Percentiles rank a stretch among this genome's conserved stretches.
These are phyloP conservation scores for Alternaria hordeiaustralica DNA, from an alignment of 2,329 filamentous ascomycete species.

Conservation along the genomic window DNA sequence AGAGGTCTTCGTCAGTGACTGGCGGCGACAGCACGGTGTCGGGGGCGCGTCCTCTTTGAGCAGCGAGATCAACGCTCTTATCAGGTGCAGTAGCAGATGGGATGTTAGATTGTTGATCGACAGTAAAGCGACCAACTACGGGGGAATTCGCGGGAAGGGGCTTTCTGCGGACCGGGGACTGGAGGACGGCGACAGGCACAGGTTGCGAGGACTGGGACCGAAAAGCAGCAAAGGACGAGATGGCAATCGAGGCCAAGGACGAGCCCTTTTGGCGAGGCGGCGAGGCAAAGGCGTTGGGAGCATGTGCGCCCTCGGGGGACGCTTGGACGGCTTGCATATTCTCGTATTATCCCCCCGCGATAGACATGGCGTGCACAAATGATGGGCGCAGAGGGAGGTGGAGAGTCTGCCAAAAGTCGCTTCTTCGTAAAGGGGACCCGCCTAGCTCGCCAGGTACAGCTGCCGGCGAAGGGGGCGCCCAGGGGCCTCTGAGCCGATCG, in stretches of 20 bases:
- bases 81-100: conserved; percentile 9
- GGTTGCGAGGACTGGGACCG: conserved; percentile 51
- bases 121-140: conserved; percentile 52
- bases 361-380: conserved; percentile 48
- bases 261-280: conserved; percentile 43
- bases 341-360: conserved; percentile 29
- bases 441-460: conserved; percentile 31
- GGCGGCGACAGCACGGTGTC: conserved; percentile 40
- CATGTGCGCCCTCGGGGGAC: conserved; percentile 26
- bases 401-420: conserved; percentile 28
- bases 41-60: conserved; percentile 32
- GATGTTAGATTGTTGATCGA: conserved; percentile 50
- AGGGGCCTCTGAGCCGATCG: conserved; percentile 36
- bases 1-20: conserved; percentile 41
- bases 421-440: conserved; percentile 37
- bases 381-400: conserved; percentile 29
- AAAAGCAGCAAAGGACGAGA: conserved; percentile 54
- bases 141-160: conserved; percentile 61
- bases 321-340: conserved; percentile 45
- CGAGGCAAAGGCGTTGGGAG: conserved; percentile 26
- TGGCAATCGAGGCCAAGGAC: conserved; percentile 49
- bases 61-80: conserved; percentile 32
- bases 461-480: conserved; percentile 30
- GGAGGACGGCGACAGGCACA: conserved; percentile 21
- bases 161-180: conserved; percentile 59